Percentiles rank a stretch among this genome's conserved stretches.
These are phyloP conservation scores for Prototheca wickerhamii DNA, from an alignment of 163 green algal species.

Conservation along the genomic window DNA sequence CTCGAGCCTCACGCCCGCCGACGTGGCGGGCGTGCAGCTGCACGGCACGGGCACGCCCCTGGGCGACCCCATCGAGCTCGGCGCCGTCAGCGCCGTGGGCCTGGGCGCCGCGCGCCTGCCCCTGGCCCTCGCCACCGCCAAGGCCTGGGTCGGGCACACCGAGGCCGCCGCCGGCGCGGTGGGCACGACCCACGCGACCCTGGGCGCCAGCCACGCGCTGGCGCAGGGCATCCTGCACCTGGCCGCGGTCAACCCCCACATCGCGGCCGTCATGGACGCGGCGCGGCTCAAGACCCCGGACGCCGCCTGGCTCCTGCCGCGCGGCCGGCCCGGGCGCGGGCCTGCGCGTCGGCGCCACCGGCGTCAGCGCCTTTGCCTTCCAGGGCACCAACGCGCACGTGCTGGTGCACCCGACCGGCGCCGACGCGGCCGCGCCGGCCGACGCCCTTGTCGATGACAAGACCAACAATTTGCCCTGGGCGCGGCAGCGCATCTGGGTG, in stretches of 20 bases:
- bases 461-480: background rate
- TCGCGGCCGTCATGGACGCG: conserved; percentile 38
- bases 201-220: conserved; percentile 5
- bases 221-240: conserved; percentile 53
- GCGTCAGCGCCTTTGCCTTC: conserved; percentile 74
- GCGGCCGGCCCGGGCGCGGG: background rate
- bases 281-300: conserved; percentile 8
- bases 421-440: background rate
- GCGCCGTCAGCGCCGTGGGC: conserved; percentile 49
- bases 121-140: conserved; percentile 33
- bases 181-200: conserved; percentile 44
- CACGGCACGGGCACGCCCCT: conserved; percentile 66
- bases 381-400: conserved; percentile 65
- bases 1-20: conserved; percentile 18
- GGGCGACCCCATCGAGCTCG: conserved; percentile 78
- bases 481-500: conserved; percentile 27
- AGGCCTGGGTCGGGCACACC: conserved; percentile 65
- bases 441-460: background rate
- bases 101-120: conserved; percentile 13
- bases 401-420: conserved; percentile 7
- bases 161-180: conserved; percentile 66
- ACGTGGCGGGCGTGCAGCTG: conserved; percentile 42
- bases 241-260: conserved; percentile 53
- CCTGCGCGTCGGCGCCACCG: conserved; percentile 2
- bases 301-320: conserved; percentile 24